Conservation (phyloP, 306 rosid genomes). For the Castanea sativa region DNA sequence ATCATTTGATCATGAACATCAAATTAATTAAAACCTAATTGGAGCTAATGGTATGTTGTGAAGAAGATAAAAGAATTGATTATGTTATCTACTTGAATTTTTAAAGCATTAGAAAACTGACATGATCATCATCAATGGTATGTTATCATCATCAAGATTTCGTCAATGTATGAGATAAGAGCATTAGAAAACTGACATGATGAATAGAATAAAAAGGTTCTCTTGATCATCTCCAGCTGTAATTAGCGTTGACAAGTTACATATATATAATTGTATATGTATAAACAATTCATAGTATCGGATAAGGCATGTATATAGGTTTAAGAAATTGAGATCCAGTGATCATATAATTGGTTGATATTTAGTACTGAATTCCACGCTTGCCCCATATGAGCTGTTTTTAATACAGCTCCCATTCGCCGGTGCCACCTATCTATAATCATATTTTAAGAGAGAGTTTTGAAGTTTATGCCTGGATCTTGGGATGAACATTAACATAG, state of each 20-base stretch:
- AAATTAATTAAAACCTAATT: background rate
- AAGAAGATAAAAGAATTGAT: background rate
- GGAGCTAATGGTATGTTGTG: background rate
- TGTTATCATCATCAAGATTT: slow-evolving; percentile 2
- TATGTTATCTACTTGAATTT: background rate
- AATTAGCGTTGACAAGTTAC: background rate
- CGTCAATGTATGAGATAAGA: background rate
- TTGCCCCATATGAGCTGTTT: background rate
- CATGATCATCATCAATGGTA: background rate
- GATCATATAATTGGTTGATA: background rate
- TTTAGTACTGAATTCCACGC: background rate
- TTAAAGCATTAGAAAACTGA: background rate
- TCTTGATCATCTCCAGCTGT: slow-evolving; percentile 2
- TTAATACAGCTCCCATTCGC: background rate
- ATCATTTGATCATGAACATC: background rate
- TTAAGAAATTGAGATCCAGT: background rate
- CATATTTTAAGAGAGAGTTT: background rate
- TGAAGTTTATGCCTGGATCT: background rate
- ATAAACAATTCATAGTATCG: background rate
- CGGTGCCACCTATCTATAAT: background rate
- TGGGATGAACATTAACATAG: background rate
- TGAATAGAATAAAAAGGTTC: background rate
- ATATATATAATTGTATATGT: background rate
- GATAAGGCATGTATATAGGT: background rate
- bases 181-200: background rate